A percentile compares a stretch with the other conserved stretches of the same genome.
phyloP scores from a whole-genome alignment of 345 rosid species.

The Crucihimalaya himalaica region DNA sequence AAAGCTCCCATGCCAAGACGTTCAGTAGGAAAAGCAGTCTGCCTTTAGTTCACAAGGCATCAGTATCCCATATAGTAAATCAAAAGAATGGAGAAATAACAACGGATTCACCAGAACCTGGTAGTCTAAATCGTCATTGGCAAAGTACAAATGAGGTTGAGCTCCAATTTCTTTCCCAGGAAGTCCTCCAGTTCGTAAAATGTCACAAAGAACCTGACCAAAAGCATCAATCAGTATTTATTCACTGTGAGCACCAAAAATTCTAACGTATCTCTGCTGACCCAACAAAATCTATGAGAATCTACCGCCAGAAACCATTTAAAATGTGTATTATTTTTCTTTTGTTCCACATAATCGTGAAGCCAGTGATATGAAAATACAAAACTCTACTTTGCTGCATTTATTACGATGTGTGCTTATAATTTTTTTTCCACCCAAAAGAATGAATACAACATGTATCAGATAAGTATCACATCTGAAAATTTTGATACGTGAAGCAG shows the following conservation, averaged over 20 bases:
- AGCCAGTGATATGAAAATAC: not conserved
- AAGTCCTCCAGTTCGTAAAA: constrained; percentile 84
- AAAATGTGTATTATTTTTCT: not conserved
- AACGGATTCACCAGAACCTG: constrained; percentile 51
- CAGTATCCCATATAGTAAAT: constrained; percentile 36
- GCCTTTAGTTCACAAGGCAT: constrained; percentile 43
- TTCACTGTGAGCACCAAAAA: not conserved
- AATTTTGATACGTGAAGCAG: not conserved
- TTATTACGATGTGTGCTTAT: not conserved
- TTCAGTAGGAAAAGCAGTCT: constrained; percentile 83
- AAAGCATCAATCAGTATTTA: not conserved
- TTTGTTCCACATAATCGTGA: not conserved
- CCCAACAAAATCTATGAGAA: not conserved
- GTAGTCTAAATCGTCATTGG: constrained; percentile 81
- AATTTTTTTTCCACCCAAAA: not conserved
- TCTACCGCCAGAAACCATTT: not conserved
- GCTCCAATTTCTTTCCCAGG: constrained; percentile 68
- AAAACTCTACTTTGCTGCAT: not conserved
- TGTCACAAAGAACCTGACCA: constrained; percentile 81
- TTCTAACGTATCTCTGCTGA: not conserved
- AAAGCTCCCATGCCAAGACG: constrained; percentile 95
- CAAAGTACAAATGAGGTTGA: constrained; percentile 72
- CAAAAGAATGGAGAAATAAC: constrained; percentile 1
- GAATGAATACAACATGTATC: not conserved
- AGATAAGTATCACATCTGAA: not conserved